Conservation (phyloP, 495 filamentous ascomycete genomes). For the Acidiella bohemica region DNA sequence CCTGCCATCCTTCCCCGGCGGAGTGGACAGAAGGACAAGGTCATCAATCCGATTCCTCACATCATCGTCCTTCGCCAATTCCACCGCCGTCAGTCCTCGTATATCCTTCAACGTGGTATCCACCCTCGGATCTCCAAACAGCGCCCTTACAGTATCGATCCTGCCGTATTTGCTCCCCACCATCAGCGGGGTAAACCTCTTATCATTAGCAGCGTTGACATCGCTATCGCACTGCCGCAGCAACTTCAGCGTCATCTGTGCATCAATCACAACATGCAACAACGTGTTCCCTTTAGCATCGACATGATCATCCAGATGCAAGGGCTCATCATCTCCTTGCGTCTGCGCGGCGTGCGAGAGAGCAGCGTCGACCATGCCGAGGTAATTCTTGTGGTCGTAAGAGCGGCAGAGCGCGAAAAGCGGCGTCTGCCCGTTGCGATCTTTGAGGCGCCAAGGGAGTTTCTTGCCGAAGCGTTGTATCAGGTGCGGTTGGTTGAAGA, state of each 20-base stretch:
- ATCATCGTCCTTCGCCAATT: conserved; percentile 96
- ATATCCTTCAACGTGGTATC: conserved; percentile 74
- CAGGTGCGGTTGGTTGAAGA: conserved; percentile 82
- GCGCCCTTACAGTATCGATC: conserved; percentile 75
- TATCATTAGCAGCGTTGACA: conserved; percentile 92
- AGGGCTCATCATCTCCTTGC: conserved; percentile 62
- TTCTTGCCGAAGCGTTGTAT: conserved; percentile 59
- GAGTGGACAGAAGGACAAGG: conserved; percentile 65
- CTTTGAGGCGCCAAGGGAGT: conserved; percentile 78
- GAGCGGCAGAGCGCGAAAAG: conserved; percentile 88
- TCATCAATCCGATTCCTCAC: conserved; percentile 94
- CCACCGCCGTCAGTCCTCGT: conserved; percentile 85
- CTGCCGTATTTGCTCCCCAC: conserved; percentile 98
- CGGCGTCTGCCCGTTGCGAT: conserved; percentile 94
- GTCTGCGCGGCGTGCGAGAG: conserved; percentile 56
- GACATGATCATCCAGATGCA: conserved; percentile 87
- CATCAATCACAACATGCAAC: conserved; percentile 82
- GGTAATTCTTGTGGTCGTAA: conserved; percentile 85
- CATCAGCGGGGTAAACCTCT: conserved; percentile 91
- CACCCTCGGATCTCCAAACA: conserved; percentile 78
- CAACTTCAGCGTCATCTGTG: conserved; percentile 58
- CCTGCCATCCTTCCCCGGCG: conserved; percentile 57
- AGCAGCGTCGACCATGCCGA: conserved; percentile 67
- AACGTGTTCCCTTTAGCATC: conserved; percentile 89
- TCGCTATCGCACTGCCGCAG: conserved; percentile 77